Evolutionary conservation across 306 rosid species (phyloP), one percentile per base, ranked within the genome.

Genomic region (Herpetospermum pedunculosum): DNA sequence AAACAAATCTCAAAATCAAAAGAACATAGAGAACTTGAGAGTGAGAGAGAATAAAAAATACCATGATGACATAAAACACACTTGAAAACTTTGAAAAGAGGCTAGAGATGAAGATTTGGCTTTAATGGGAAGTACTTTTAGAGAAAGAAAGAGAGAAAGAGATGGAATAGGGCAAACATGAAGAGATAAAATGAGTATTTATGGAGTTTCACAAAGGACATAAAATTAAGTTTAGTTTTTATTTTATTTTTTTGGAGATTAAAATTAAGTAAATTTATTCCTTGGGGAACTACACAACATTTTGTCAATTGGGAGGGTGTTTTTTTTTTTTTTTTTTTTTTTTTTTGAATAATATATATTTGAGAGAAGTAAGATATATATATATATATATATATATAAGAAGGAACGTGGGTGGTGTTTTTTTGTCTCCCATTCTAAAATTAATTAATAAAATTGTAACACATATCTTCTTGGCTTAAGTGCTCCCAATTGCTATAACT

Each of bases 351-450:
- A 72, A 72, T 73, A 76, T 84, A 77, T 83, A 74, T 83, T 75
- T 57, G 70, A 77, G 67, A 82, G 80, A 26, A 43, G 75, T 77
- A 86, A 80, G 88, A 70, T 82, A 72, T 65, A n/a, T n/a, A n/a
- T n/a, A n/a, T n/a, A n/a, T n/a, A n/a, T n/a, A n/a, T n/a, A n/a
- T n/a, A n/a, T n/a, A n/a, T n/a, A 49, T 72, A 43, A 83, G 88
- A 81, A 82, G 85, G 92, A 95, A 95, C 99, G 96, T 95, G 99
- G 97, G 96, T 77, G 88, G 85, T 88, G 97, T 94, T 94, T 90
- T 92, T 82, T 79, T 94, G 97, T 95, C 96, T 92, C 96, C 97
- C 90, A 89, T 88, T 84, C 75, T 77, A 73, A 48, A 73, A 60
- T 19, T 59, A 59, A 46, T 73, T 29, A 75, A 83, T 58, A 52